phyloP scores from a whole-genome alignment of 345 rosid species.

The Euclidium syriacum region DNA sequence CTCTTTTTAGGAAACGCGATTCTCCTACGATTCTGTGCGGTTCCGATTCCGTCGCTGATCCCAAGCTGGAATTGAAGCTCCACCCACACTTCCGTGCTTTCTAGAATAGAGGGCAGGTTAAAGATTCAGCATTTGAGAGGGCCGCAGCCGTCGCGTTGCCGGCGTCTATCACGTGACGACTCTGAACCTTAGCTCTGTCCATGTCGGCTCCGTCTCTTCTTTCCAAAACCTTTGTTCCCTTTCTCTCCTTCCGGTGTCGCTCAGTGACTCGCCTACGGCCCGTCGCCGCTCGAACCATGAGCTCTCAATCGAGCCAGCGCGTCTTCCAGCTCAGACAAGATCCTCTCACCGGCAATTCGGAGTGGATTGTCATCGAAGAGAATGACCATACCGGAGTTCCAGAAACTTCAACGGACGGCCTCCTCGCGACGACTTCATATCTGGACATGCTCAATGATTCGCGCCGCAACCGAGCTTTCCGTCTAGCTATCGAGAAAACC shows the following conservation, averaged over 20 bases:
- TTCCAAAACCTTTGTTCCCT: conserved; percentile 12
- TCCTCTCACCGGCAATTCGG: conserved; percentile 32
- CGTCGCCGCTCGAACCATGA: conserved; percentile 21
- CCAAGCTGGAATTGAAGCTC: too few species aligned
- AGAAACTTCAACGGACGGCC: conserved; percentile 14
- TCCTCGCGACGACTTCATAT: conserved; percentile 30
- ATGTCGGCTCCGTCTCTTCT: conserved; percentile 12
- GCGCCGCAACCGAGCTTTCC: conserved; percentile 31
- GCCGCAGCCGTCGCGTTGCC: too few species aligned
- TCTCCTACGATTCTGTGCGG: too few species aligned
- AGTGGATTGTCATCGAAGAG: conserved; percentile 35
- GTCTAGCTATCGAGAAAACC: conserved; percentile 34
- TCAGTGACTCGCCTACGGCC: not conserved
- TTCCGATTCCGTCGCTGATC: too few species aligned
- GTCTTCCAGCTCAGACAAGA: conserved; percentile 35
- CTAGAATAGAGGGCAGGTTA: too few species aligned
- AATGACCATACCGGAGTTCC: conserved; percentile 14
- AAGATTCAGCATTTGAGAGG: too few species aligned
- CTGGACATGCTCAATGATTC: conserved; percentile 36
- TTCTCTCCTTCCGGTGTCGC: not conserved
- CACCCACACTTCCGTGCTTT: too few species aligned
- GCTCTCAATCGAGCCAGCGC: conserved; percentile 22
- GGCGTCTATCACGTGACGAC: not conserved
- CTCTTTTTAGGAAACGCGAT: too few species aligned
- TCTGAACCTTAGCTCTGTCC: conserved; percentile 4